Percentiles rank a stretch among this genome's conserved stretches.
Conservation (phyloP, 768 basidiomycete genomes). For the Exsudoporus frostii region DNA sequence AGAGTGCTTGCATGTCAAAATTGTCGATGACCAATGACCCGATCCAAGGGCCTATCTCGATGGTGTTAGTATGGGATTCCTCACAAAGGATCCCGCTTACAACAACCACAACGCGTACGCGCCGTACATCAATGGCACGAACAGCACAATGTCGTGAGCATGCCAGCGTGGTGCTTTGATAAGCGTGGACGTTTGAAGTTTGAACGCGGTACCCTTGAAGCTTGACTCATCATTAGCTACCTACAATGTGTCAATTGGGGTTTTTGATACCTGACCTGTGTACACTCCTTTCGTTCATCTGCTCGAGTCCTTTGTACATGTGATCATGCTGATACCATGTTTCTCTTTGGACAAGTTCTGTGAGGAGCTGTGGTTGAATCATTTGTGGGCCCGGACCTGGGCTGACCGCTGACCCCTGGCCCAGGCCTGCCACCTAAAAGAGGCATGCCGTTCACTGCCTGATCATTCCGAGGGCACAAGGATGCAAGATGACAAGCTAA, state of each 20-base stretch:
- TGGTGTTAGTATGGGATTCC: constrained; percentile 53
- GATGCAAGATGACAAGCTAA: too few species aligned
- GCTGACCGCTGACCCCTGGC: too few species aligned
- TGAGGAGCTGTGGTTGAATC: not conserved
- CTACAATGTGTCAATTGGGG: not conserved
- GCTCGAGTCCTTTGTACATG: not conserved
- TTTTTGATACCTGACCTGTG: not conserved
- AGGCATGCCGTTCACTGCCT: too few species aligned
- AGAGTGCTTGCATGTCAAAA: not conserved
- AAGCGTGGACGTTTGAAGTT: too few species aligned
- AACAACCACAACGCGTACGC: constrained; percentile 63
- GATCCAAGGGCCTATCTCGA: constrained; percentile 64
- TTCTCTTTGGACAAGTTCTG: not conserved
- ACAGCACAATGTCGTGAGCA: constrained; percentile 8
- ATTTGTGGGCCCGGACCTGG: too few species aligned
- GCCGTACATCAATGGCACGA: constrained; percentile 37
- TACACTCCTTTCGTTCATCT: not conserved
- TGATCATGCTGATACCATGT: not conserved
- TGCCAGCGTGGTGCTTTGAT: too few species aligned
- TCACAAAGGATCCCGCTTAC: constrained; percentile 55
- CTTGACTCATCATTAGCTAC: not conserved
- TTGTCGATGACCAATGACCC: not conserved
- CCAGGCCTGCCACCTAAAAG: too few species aligned
- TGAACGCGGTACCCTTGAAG: not conserved
- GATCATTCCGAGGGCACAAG: too few species aligned